phyloP scores from a whole-genome alignment of 2,329 filamentous ascomycete species.

The Trichoderma oligosporum region DNA sequence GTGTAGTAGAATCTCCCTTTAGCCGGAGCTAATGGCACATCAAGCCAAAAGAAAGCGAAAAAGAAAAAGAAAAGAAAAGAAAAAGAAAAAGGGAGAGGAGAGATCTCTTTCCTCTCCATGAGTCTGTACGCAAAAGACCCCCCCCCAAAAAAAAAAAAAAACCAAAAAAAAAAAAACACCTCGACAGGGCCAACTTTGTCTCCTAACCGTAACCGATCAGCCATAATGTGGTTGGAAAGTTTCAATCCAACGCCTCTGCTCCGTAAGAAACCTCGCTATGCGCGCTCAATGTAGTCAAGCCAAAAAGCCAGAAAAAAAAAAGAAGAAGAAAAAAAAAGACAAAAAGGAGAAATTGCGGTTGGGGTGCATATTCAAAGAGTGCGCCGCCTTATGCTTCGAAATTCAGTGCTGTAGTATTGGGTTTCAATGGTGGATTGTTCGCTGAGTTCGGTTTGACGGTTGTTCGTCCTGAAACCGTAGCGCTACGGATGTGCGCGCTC shows the following conservation, averaged over 20 bases:
- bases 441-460: constrained; percentile 60
- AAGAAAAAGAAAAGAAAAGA: neutral
- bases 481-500: constrained; percentile 56
- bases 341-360: no score
- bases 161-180: constrained; percentile 25
- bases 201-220: constrained; percentile 19
- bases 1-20: neutral
- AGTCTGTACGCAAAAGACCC: constrained; percentile 8
- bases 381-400: constrained; percentile 4
- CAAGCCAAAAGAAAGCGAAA: neutral
- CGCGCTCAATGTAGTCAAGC: constrained; percentile 34
- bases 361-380: no score
- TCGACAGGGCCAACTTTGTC: constrained; percentile 12
- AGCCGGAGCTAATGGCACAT: neutral
- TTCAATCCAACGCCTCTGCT: constrained; percentile 35
- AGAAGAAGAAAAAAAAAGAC: neutral
- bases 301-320: constrained; percentile 24
- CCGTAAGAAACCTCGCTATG: constrained; percentile 35
- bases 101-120: neutral
- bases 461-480: constrained; percentile 56
- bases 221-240: constrained; percentile 31
- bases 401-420: constrained; percentile 64
- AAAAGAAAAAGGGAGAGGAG: neutral
- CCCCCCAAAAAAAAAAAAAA: no score
- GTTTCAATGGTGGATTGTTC: constrained; percentile 58